These are phyloP conservation scores for Jatropha curcas DNA, from an alignment of 345 rosid species.

Conservation along the genomic window DNA sequence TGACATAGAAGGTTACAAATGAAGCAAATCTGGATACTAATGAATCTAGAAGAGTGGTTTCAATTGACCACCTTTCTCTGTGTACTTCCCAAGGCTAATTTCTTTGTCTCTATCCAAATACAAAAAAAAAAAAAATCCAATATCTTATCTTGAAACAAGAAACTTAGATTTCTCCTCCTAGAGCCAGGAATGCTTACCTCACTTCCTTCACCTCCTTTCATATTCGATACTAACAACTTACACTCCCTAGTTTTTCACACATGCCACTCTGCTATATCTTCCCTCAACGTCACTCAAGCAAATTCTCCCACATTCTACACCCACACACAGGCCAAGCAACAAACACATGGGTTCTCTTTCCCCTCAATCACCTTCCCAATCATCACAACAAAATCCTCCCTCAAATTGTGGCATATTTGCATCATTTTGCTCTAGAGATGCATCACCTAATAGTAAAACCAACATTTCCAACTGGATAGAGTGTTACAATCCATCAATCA, in stretches of 20 bases:
- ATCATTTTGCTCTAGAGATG: slow-evolving; percentile 33
- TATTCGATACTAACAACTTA: slow-evolving; percentile 13
- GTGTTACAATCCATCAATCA: slow-evolving; percentile 38
- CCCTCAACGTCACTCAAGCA: slow-evolving; percentile 1
- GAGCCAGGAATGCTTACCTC: background rate
- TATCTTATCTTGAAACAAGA: slow-evolving; percentile 18
- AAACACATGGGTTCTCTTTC: slow-evolving; percentile 17
- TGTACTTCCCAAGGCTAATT: background rate
- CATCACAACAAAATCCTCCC: background rate
- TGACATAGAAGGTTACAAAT: no score
- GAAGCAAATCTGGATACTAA: no score
- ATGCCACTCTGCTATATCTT: slow-evolving; percentile 1
- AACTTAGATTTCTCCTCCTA: slow-evolving; percentile 18
- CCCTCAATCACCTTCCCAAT: background rate
- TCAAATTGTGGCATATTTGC: slow-evolving; percentile 23
- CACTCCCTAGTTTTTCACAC: slow-evolving; percentile 9
- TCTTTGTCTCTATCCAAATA: background rate
- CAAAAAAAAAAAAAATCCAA: background rate
- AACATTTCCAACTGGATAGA: slow-evolving; percentile 40
- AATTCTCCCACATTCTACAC: slow-evolving; percentile 13
- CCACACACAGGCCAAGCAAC: no score
- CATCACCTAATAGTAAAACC: background rate
- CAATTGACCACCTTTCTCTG: background rate
- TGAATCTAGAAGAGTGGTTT: background rate
- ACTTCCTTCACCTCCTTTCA: background rate